Evolutionary conservation across 179 eudicot genomes (phyloP).

Genomic region (Sideroxylon spinosum): DNA sequence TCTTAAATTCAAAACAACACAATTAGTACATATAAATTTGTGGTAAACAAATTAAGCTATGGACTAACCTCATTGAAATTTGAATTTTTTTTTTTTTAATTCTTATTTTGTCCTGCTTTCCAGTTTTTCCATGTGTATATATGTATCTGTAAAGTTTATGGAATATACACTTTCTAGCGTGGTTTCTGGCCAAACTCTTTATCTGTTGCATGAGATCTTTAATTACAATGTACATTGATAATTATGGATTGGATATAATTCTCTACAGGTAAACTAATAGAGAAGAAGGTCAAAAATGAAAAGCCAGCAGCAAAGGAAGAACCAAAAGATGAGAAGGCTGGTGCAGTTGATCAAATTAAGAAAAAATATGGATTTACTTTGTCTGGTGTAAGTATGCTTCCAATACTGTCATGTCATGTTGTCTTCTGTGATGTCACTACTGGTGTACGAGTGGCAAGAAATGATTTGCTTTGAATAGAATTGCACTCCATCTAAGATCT

Average conservation of each 20-base stretch:
- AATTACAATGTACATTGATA: neutral
- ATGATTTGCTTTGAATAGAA: neutral
- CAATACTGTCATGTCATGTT: neutral
- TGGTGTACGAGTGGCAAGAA: neutral
- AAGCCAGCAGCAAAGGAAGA: slow-evolving; percentile 49
- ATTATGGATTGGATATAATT: neutral
- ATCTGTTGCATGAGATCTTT: neutral
- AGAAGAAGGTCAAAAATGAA: slow-evolving; percentile 61
- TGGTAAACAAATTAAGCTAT: too few species aligned
- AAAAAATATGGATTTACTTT: slow-evolving; percentile 75
- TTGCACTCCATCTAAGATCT: neutral
- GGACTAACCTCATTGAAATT: too few species aligned
- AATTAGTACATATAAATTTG: too few species aligned
- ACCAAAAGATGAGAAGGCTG: slow-evolving; percentile 52
- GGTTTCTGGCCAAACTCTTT: neutral
- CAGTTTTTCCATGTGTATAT: neutral
- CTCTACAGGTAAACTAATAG: slow-evolving; percentile 72
- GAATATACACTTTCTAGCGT: neutral
- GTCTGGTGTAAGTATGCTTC: slow-evolving; percentile 50
- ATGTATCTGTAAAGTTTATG: neutral
- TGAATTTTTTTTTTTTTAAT: too few species aligned
- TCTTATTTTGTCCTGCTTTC: neutral
- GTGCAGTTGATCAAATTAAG: slow-evolving; percentile 85
- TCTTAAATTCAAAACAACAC: too few species aligned
- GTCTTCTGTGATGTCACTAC: neutral